phyloP scores from a whole-genome alignment of 345 rosid species.

The Eucalyptus pauciflora region DNA sequence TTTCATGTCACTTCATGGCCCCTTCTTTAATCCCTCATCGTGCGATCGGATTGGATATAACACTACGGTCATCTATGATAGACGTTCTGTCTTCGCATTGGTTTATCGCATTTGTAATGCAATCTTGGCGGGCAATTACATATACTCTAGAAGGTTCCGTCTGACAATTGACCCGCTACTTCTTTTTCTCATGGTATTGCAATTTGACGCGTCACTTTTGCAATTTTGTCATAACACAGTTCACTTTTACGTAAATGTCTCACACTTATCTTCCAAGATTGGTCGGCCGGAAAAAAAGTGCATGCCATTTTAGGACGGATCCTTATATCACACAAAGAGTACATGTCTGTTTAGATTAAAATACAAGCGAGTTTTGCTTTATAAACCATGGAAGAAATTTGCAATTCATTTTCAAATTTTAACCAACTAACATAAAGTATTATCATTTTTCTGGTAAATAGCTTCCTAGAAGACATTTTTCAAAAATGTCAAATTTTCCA shows the following conservation, averaged over 20 bases:
- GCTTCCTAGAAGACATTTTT: not conserved
- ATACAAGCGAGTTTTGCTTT: not conserved
- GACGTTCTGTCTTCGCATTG: not conserved
- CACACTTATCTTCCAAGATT: not conserved
- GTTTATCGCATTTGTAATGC: not conserved
- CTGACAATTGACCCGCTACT: not conserved
- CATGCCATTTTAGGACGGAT: not conserved
- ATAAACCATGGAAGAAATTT: not conserved
- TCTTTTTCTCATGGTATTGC: not conserved
- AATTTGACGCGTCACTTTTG: not conserved
- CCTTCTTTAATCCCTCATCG: not conserved
- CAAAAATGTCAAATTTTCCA: not conserved
- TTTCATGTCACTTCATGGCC: not conserved
- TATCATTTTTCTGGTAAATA: accelerated
- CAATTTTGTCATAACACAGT: not conserved
- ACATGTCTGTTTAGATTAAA: accelerated
- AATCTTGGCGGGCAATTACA: not conserved
- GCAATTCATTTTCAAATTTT: not conserved
- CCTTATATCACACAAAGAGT: not conserved
- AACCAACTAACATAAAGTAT: not conserved
- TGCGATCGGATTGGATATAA: not conserved
- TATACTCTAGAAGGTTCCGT: not conserved
- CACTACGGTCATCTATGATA: not conserved
- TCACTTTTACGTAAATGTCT: not conserved
- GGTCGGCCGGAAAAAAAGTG: not conserved